Evolutionary conservation across 345 rosid genomes (phyloP), one percentile per base, ranked within the genome.

Genomic region (Gossypium raimondii): DNA sequence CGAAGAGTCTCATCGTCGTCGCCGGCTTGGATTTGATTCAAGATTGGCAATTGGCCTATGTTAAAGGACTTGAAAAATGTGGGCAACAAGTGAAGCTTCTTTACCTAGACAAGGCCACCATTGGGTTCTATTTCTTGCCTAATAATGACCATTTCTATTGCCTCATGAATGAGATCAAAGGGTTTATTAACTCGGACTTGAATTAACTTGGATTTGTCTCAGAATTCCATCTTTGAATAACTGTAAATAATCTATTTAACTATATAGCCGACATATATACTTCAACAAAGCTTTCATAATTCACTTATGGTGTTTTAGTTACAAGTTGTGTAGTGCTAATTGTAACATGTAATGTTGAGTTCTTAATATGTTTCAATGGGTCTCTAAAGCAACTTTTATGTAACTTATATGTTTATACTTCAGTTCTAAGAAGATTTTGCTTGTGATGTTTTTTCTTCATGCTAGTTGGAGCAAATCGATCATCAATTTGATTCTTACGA

Each of bases 81-180:
- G 87, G 90, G 27, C 90, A 86, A 1, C 79, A 80, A 1, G 98
- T 91, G 29, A 91, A 92, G 55, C 91, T 89, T 62, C 90, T 94
- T 58, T 89, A 76, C 73, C 81, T 94, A 29, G 59, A 89, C 76
- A 82, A 94, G 67, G 98, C 98, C 22, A 92, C 98, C 0, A 89
- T 94, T 20, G 98, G 98, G 43, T 92, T 94, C 82, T 94, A 89
- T 85, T 92, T 94, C 85, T 82, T 94, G 78, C 98, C 97, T 1
- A 93, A 93, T 75, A 93, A 93, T 25, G 88, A 87, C 51, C 90
- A 92, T 75, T 93, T 89, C 86, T 87, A 89, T 70, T 67, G 79
- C 82, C 90, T 93, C 44, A 90, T 93, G 96, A 90, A 88, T 56
- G 97, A 93, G 85, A 87, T 94, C 22, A 89, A 81, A 47, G 83